Evolutionary conservation across 202 grass and related monocot genomes (phyloP).

Genomic region (Cymbopogon flexuosus): DNA sequence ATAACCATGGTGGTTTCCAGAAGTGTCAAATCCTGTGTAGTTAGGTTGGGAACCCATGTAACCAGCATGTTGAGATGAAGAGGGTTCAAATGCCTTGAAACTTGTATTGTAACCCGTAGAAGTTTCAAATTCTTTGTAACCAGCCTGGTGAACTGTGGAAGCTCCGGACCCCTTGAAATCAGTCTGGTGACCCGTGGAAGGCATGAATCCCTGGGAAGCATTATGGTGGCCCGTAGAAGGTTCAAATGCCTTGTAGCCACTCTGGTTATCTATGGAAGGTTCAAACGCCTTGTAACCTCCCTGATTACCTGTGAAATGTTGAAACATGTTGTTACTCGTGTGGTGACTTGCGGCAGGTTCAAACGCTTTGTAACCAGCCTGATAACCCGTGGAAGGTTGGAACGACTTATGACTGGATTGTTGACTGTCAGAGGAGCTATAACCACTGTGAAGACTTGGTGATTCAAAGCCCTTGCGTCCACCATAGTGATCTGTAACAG

Average conservation of each 20-base stretch:
- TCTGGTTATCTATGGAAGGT: slow-evolving; percentile 15
- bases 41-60: slow-evolving; percentile 30
- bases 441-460: slow-evolving; percentile 17
- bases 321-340: neutral
- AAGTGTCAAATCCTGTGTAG: slow-evolving; percentile 33
- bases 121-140: slow-evolving; percentile 16
- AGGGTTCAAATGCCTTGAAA: slow-evolving; percentile 34
- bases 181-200: slow-evolving; percentile 18
- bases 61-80: slow-evolving; percentile 32
- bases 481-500: slow-evolving; percentile 4
- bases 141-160: slow-evolving; percentile 20
- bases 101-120: slow-evolving; percentile 17
- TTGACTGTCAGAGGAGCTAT: slow-evolving; percentile 24
- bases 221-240: slow-evolving; percentile 12
- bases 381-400: slow-evolving; percentile 18
- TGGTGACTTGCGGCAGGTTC: slow-evolving; percentile 17
- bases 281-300: slow-evolving; percentile 32
- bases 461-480: slow-evolving; percentile 13
- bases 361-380: slow-evolving; percentile 24
- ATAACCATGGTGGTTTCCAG: slow-evolving; percentile 34
- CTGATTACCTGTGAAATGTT: neutral
- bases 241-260: slow-evolving; percentile 4
- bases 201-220: slow-evolving; percentile 12
- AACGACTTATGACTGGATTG: slow-evolving; percentile 32
- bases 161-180: slow-evolving; percentile 35